phyloP scores from a whole-genome alignment of 495 filamentous ascomycete genomes.

The Penicillium atrosanguineum region DNA sequence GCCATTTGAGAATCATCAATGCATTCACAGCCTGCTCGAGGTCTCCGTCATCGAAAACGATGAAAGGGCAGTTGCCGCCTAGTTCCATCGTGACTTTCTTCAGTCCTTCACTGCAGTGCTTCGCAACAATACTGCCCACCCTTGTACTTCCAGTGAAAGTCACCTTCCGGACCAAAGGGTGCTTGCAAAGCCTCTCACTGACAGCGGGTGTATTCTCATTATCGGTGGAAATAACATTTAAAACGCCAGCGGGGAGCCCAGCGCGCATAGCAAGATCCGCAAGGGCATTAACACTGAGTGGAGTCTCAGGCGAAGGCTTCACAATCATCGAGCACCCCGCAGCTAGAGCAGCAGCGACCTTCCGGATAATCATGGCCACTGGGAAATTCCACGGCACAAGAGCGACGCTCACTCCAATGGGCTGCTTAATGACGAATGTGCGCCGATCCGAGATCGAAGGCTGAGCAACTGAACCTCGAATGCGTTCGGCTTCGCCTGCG shows the following conservation, averaged over 20 bases:
- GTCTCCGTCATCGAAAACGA: slow-evolving; percentile 65
- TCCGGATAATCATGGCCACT: slow-evolving; percentile 57
- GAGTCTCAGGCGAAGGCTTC: slow-evolving; percentile 46
- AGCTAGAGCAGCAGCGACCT: slow-evolving; percentile 59
- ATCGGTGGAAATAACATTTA: slow-evolving; percentile 57
- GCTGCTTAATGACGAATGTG: slow-evolving; percentile 50
- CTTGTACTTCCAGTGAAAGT: slow-evolving; percentile 62
- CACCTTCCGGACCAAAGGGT: slow-evolving; percentile 57
- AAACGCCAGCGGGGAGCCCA: slow-evolving; percentile 57
- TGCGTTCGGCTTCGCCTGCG: slow-evolving; percentile 48
- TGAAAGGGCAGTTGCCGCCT: slow-evolving; percentile 64
- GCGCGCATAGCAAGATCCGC: slow-evolving; percentile 57
- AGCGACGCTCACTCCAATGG: slow-evolving; percentile 42
- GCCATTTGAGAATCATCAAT: slow-evolving; percentile 51
- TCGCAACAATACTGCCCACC: slow-evolving; percentile 50
- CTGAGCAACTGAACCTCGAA: slow-evolving; percentile 37
- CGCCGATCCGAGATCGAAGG: slow-evolving; percentile 33
- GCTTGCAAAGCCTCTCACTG: slow-evolving; percentile 55
- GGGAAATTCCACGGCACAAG: slow-evolving; percentile 48
- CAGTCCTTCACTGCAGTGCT: slow-evolving; percentile 47
- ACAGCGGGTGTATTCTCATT: slow-evolving; percentile 56
- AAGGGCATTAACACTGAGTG: slow-evolving; percentile 53
- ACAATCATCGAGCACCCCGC: slow-evolving; percentile 60
- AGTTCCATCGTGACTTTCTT: slow-evolving; percentile 58
- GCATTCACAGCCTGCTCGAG: slow-evolving; percentile 51